Conservation (phyloP, 148 eudicot genomes). For the Rhododendron molle region DNA sequence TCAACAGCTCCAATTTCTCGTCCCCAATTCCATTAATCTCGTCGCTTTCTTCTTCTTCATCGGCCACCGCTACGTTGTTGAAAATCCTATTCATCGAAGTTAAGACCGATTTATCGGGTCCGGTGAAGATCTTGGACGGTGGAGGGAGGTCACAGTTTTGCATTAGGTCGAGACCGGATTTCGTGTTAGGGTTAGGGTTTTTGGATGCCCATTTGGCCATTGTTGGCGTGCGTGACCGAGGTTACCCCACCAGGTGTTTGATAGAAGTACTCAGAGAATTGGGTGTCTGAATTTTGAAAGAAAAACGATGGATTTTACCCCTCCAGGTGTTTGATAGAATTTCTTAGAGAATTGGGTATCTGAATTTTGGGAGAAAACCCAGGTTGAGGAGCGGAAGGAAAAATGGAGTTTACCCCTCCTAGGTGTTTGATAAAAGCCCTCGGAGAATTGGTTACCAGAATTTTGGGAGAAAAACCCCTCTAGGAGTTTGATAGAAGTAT, state of each 20-base stretch:
- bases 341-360: not conserved
- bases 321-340: not conserved
- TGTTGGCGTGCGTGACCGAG: too few species aligned
- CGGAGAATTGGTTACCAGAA: not conserved
- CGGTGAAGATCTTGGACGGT: conserved; percentile 32
- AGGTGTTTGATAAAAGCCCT: not conserved
- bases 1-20: conserved; percentile 41
- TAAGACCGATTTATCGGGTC: conserved; percentile 22
- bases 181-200: not conserved
- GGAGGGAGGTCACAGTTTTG: conserved; percentile 62
- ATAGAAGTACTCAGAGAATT: not conserved
- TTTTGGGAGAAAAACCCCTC: not conserved
- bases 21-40: not conserved
- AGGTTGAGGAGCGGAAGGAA: not conserved
- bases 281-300: not conserved
- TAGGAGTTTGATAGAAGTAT: not conserved
- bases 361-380: not conserved
- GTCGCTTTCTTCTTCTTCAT: not conserved
- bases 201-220: not conserved
- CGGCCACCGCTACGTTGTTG: not conserved
- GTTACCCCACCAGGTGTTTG: not conserved
- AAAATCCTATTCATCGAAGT: conserved; percentile 12
- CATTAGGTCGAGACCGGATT: conserved; percentile 10
- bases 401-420: not conserved
- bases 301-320: not conserved